Conservation (phyloP, 805 yeast genomes). For the Spathaspora girioi region DNA sequence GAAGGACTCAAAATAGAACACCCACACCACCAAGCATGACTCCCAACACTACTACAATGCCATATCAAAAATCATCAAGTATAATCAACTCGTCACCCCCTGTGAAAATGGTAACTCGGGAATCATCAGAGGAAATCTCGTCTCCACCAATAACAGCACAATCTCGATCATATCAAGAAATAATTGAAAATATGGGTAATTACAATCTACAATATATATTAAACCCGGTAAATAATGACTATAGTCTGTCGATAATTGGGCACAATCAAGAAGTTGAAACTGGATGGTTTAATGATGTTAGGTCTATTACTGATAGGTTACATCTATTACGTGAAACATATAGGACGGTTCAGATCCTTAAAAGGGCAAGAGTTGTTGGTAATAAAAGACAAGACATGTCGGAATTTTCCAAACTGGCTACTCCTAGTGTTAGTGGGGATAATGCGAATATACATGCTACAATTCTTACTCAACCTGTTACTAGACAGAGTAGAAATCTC, state of each 20-base stretch:
- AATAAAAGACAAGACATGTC: background rate
- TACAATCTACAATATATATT: background rate
- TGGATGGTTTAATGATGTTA: slow-evolving; percentile 22
- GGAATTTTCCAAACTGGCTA: slow-evolving; percentile 1
- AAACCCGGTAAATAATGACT: background rate
- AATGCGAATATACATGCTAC: background rate
- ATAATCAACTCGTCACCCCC: background rate
- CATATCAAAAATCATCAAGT: background rate
- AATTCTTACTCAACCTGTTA: background rate
- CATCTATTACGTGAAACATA: slow-evolving; percentile 26
- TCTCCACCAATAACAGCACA: background rate
- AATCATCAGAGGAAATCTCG: background rate
- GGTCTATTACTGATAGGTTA: slow-evolving; percentile 22
- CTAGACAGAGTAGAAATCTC: slow-evolving; percentile 3
- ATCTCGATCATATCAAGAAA: background rate
- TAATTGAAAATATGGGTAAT: background rate
- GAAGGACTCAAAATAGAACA: slow-evolving; percentile 1
- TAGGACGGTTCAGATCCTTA: slow-evolving; percentile 19
- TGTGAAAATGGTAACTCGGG: background rate
- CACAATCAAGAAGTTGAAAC: slow-evolving; percentile 11
- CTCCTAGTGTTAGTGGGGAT: slow-evolving; percentile 8
- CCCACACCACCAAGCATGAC: slow-evolving; percentile 1
- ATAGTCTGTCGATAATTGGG: background rate
- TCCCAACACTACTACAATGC: background rate
- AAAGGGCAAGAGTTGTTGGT: slow-evolving; percentile 11